phyloP scores from a whole-genome alignment of 2,329 filamentous ascomycete species.

The Ilyonectria destructans region DNA sequence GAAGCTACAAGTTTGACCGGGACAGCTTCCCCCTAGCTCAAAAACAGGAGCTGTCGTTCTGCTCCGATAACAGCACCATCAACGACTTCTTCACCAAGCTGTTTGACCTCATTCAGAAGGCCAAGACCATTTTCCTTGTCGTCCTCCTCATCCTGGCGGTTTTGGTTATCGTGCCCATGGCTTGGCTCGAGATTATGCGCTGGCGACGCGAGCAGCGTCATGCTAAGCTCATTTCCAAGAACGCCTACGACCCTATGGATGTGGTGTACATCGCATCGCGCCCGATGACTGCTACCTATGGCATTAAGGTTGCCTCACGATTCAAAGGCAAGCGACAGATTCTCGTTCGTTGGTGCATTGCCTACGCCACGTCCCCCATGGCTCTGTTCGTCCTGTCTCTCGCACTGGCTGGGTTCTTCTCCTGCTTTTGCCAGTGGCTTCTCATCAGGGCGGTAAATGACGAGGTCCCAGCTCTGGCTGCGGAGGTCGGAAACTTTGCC shows the following conservation, averaged over 20 bases:
- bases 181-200: conserved; percentile 83
- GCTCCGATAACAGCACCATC: conserved; percentile 87
- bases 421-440: conserved; percentile 86
- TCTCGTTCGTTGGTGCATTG: conserved; percentile 85
- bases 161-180: conserved; percentile 84
- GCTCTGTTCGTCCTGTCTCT: conserved; percentile 91
- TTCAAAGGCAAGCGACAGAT: conserved; percentile 79
- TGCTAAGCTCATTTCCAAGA: conserved; percentile 75
- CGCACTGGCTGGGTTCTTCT: conserved; percentile 85
- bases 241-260: conserved; percentile 86
- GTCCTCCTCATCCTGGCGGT: conserved; percentile 81
- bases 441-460: conserved; percentile 82
- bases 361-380: conserved; percentile 88
- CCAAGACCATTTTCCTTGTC: conserved; percentile 83
- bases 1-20: conserved; percentile 84
- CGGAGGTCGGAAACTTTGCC: conserved; percentile 85
- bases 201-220: conserved; percentile 83
- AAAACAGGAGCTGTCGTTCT: conserved; percentile 89
- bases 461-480: conserved; percentile 82
- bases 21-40: conserved; percentile 85
- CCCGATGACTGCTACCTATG: conserved; percentile 81
- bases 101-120: conserved; percentile 75
- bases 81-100: conserved; percentile 87
- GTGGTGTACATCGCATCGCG: conserved; percentile 90
- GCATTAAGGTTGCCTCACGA: conserved; percentile 78